Conservation (phyloP, 1,139 yeast species). For the Candida sp. region DNA sequence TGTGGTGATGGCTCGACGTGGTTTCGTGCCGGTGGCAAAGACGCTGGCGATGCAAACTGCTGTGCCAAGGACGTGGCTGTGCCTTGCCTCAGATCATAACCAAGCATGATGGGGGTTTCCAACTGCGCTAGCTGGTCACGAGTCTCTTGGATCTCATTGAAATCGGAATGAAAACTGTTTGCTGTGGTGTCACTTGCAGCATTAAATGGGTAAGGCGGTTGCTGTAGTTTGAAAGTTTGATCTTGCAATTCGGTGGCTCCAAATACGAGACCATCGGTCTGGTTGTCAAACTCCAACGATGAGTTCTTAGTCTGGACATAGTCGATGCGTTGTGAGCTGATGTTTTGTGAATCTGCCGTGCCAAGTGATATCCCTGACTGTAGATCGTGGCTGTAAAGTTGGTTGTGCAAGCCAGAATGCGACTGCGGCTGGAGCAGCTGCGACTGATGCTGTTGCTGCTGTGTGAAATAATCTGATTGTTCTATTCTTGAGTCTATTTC, state of each 20-base stretch:
- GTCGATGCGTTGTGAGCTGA: conserved; percentile 10
- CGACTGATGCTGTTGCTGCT: neutral
- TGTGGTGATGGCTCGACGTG: conserved; percentile 37
- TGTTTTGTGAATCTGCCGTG: conserved; percentile 4
- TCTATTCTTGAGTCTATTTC: conserved; percentile 5
- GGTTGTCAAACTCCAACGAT: conserved; percentile 3
- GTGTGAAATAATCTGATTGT: neutral
- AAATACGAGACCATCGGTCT: conserved; percentile 11
- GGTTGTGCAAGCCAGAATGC: neutral
- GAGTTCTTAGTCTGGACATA: conserved; percentile 7
- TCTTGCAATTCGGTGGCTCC: conserved; percentile 12
- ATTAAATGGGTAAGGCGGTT: conserved; percentile 21
- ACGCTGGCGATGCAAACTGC: conserved; percentile 26
- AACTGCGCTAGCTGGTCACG: conserved; percentile 12
- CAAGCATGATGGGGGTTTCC: conserved; percentile 5
- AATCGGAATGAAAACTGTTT: conserved; percentile 4
- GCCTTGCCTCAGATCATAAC: conserved; percentile 6
- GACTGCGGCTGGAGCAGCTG: neutral
- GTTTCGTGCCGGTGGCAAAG: conserved; percentile 19
- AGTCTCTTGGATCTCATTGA: conserved; percentile 2
- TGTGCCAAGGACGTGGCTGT: conserved; percentile 11
- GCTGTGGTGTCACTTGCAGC: conserved; percentile 6
- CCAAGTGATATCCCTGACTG: conserved; percentile 10
- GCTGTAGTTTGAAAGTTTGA: conserved; percentile 24
- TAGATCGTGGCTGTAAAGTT: neutral